These are phyloP conservation scores for Luzula sylvatica DNA, from an alignment of 176 grass and related monocot species.

Conservation along the genomic window DNA sequence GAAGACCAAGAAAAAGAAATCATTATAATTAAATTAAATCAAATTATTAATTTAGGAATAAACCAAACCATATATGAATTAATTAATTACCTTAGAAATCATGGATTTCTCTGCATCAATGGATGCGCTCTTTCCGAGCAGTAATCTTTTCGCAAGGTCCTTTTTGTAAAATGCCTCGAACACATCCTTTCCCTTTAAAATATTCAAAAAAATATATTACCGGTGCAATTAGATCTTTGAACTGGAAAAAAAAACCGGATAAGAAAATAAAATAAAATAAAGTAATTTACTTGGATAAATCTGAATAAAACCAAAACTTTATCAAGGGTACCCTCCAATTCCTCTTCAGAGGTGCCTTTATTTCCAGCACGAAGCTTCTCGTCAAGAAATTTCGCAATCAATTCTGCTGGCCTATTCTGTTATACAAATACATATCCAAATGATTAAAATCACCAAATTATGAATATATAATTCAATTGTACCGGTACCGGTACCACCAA, in stretches of 20 bases:
- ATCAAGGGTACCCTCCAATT: conserved; percentile 92
- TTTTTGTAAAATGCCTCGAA: conserved; percentile 99
- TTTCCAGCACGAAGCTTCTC: conserved; percentile 99
- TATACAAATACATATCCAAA: conserved; percentile 19
- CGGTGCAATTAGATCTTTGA: not conserved
- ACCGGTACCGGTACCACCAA: not conserved
- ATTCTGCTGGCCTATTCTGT: conserved; percentile 95
- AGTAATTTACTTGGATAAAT: conserved; percentile 86
- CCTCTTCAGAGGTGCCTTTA: conserved; percentile 99
- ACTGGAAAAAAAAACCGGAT: not conserved
- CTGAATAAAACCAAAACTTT: conserved; percentile 98
- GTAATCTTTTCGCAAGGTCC: conserved; percentile 94
- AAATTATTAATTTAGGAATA: conserved; percentile 5
- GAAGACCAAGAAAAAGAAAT: conserved; percentile 27
- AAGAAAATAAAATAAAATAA: not conserved
- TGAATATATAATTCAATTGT: conserved; percentile 1
- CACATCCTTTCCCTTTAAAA: conserved; percentile 92
- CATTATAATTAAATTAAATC: conserved; percentile 12
- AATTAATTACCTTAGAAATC: conserved; percentile 84
- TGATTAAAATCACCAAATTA: not conserved
- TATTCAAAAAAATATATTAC: not conserved
- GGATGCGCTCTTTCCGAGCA: conserved; percentile 95
- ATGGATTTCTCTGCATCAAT: conserved; percentile 99
- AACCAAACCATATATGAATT: not conserved
- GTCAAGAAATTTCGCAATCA: conserved; percentile 98